Evolutionary conservation across 2,329 filamentous ascomycete species (phyloP), one percentile per base, ranked within the genome.

Genomic region (Talaromyces funiculosus): DNA sequence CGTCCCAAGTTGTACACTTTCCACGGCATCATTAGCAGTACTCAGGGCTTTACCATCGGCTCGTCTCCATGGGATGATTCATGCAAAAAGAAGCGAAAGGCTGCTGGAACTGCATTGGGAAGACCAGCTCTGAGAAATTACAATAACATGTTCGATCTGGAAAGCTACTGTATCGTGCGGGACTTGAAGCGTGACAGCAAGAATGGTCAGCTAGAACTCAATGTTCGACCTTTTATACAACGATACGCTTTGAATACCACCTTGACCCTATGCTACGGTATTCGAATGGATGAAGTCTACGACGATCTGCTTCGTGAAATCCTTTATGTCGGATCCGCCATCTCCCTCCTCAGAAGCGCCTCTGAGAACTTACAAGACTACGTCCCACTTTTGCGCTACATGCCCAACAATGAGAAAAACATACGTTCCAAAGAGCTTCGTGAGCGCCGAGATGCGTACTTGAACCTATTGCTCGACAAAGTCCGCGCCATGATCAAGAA

Each of bases 341-440:
- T 93, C 51, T 87, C 85, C 59, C 87, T 87, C 64, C 86, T 91
- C 64, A 78, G 90, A 49, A 88, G 84, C n/a, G 91, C 88, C 1
- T 89, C 86, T 55, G 89, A 90, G 67, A 92, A 92, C 67, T 87
- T 88, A 80, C 87, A 90, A 67, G 90, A 93, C 68, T 92, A 92
- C 64, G 83, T 92, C 6, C 89, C 89, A 0, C 69, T 92, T 0
- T 69, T 92, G 64, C 81, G 90, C 14, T 73, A 89, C 1, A 55
- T 71, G 9, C 82, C 83, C 63, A 81, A 82, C 2, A 82, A 79
- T 16, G 79, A 82, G 61, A 74, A 74, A 59, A 89, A 82, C 62
- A 76, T 78, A 0, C 80, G 82, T 9, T 86, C 88, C 0, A 77
- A 82, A 12, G 83, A 86, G 61, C 86, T 86, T 67, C 81, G 87